A percentile compares a stretch with the other conserved stretches of the same genome.
These are phyloP conservation scores for Caloboletus firmus DNA, from an alignment of 1,284 basidiomycete genomes.

Conservation along the genomic window DNA sequence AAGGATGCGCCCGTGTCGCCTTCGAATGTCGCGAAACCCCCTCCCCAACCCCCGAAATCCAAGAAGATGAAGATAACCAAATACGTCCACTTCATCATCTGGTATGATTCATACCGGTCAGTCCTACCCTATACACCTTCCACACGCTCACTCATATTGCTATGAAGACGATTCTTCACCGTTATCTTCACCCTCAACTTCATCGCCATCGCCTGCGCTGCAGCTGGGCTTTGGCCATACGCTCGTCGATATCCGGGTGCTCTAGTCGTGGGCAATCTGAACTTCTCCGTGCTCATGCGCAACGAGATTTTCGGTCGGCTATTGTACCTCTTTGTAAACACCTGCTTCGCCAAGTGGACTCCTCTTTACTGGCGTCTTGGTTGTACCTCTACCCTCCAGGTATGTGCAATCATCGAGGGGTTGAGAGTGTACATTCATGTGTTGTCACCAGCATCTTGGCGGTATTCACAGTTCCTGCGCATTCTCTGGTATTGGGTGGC, in stretches of 20 bases:
- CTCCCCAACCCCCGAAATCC: constrained; percentile 30
- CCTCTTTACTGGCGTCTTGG: constrained; percentile 68
- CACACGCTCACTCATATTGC: neutral
- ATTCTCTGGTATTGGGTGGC: constrained; percentile 63
- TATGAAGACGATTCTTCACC: constrained; percentile 63
- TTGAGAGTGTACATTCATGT: constrained; percentile 7
- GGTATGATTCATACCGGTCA: constrained; percentile 72
- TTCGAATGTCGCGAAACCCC: constrained; percentile 27
- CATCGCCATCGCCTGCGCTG: constrained; percentile 58
- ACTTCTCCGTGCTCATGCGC: constrained; percentile 53
- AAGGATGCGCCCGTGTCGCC: constrained; percentile 40
- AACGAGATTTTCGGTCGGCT: constrained; percentile 59
- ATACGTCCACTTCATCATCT: constrained; percentile 58
- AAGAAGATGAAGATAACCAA: constrained; percentile 50
- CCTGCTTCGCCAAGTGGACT: constrained; percentile 67
- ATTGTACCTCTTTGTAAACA: constrained; percentile 52
- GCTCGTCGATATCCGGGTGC: constrained; percentile 58
- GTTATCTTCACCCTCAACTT: constrained; percentile 59
- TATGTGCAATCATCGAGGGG: constrained; percentile 22
- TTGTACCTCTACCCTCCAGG: constrained; percentile 70
- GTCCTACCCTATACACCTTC: neutral
- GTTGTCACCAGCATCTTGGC: constrained; percentile 58
- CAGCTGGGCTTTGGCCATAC: constrained; percentile 65
- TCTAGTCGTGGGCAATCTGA: constrained; percentile 56
- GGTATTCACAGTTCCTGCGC: constrained; percentile 77